phyloP scores from a whole-genome alignment of 2,329 filamentous ascomycete genomes.

The Colletotrichum noveboracense region DNA sequence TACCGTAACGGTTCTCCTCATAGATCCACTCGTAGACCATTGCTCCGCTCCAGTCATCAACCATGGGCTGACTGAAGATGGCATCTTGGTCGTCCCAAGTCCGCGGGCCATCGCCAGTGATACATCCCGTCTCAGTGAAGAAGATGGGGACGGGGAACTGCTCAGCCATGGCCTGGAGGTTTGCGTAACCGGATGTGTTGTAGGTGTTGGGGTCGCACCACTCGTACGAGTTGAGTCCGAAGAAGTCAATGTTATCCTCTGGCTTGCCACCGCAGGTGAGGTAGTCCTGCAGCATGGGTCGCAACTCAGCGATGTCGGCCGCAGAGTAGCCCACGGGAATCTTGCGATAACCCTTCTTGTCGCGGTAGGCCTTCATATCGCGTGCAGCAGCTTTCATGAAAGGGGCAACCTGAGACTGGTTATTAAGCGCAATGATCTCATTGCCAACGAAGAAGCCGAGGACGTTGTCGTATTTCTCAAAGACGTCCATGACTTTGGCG shows the following conservation, averaged over 20 bases:
- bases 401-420: conserved; percentile 70
- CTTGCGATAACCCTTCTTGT: conserved; percentile 76
- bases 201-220: conserved; percentile 72
- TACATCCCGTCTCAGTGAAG: conserved; percentile 90
- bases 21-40: conserved; percentile 93
- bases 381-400: conserved; percentile 83
- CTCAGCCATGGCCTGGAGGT: conserved; percentile 69
- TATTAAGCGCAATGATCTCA: conserved; percentile 74
- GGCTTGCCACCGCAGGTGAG: conserved; percentile 77
- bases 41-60: conserved; percentile 71
- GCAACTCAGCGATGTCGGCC: conserved; percentile 77
- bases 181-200: conserved; percentile 69
- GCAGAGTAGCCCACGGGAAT: conserved; percentile 89
- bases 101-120: conserved; percentile 61
- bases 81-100: conserved; percentile 75
- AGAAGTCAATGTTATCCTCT: conserved; percentile 80
- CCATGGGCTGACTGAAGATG: conserved; percentile 79
- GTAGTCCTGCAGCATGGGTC: conserved; percentile 71
- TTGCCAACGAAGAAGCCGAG: conserved; percentile 89
- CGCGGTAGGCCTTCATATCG: conserved; percentile 83
- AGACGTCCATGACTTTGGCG: conserved; percentile 75
- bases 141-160: conserved; percentile 84
- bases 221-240: conserved; percentile 84
- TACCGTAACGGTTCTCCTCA: conserved; percentile 82
- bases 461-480: conserved; percentile 78